phyloP scores from a whole-genome alignment of 805 yeast genomes.

The Pichia manshurica region DNA sequence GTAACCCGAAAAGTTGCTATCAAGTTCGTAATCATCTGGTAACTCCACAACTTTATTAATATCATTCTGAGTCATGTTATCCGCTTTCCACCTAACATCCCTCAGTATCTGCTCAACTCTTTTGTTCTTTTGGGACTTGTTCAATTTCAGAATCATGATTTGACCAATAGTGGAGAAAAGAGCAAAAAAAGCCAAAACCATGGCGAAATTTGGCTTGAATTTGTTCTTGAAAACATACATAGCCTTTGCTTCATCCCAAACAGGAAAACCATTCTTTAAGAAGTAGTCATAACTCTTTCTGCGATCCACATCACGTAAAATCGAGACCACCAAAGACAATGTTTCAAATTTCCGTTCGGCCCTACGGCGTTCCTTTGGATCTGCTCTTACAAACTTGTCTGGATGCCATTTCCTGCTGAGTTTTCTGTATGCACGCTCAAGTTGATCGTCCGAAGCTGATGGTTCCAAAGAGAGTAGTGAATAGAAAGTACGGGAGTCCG shows the following conservation, averaged over 20 bases:
- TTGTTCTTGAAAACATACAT: slow-evolving; percentile 15
- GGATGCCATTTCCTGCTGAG: slow-evolving; percentile 76
- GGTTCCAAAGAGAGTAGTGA: slow-evolving; percentile 18
- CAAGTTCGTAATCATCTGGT: slow-evolving; percentile 12
- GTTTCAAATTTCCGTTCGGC: slow-evolving; percentile 73
- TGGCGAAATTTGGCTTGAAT: slow-evolving; percentile 11
- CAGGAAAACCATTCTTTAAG: slow-evolving; percentile 78
- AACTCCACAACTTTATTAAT: slow-evolving; percentile 13
- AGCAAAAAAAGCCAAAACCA: slow-evolving; percentile 9
- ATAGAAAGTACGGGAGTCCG: slow-evolving; percentile 12
- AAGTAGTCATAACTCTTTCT: slow-evolving; percentile 81
- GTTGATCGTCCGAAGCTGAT: slow-evolving; percentile 43
- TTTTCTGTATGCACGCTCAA: slow-evolving; percentile 62
- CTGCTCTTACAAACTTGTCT: slow-evolving; percentile 53
- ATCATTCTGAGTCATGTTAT: slow-evolving; percentile 9
- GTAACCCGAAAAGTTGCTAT: slow-evolving; percentile 1
- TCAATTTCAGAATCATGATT: slow-evolving; percentile 13
- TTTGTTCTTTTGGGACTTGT: slow-evolving; percentile 13
- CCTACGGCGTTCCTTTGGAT: slow-evolving; percentile 38
- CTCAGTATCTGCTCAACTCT: slow-evolving; percentile 15
- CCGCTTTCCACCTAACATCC: slow-evolving; percentile 18
- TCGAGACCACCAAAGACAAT: slow-evolving; percentile 68
- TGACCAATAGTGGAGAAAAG: slow-evolving; percentile 11
- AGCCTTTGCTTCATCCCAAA: slow-evolving; percentile 39
- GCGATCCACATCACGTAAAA: slow-evolving; percentile 51